Percentiles rank a stretch among this genome's conserved stretches.
phyloP scores from a whole-genome alignment of 352 stramenopile species.

The Phytophthora europaea region DNA sequence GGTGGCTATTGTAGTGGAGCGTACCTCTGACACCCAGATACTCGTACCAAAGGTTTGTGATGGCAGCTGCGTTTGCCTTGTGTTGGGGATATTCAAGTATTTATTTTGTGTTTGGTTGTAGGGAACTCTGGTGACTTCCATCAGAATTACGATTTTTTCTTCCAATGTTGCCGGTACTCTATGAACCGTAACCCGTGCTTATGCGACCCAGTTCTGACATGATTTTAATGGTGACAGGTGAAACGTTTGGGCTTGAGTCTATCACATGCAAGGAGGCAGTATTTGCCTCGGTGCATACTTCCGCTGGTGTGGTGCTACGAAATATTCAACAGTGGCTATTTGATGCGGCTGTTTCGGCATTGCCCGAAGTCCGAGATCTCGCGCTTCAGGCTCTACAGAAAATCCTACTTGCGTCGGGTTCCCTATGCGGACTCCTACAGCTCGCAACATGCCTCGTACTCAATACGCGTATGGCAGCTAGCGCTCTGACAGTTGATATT shows the following conservation, averaged over 20 bases:
- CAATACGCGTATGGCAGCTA: slow-evolving; percentile 42
- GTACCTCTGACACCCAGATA: slow-evolving; percentile 38
- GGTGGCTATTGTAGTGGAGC: slow-evolving; percentile 55
- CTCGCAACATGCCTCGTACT: slow-evolving; percentile 72
- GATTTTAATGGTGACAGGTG: slow-evolving; percentile 26
- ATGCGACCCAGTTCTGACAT: slow-evolving; percentile 8
- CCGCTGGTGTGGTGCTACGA: slow-evolving; percentile 59
- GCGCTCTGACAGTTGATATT: slow-evolving; percentile 21
- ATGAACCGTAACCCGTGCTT: too few species aligned
- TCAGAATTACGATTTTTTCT: slow-evolving; percentile 63
- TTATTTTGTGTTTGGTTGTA: slow-evolving; percentile 19
- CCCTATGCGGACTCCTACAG: slow-evolving; percentile 80
- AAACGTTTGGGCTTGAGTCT: slow-evolving; percentile 62
- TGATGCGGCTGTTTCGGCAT: slow-evolving; percentile 59
- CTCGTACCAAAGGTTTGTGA: slow-evolving; percentile 58
- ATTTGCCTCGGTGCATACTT: slow-evolving; percentile 54
- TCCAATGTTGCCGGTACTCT: slow-evolving; percentile 31
- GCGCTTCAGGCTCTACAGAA: slow-evolving; percentile 69
- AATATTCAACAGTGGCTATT: slow-evolving; percentile 81
- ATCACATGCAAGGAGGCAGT: slow-evolving; percentile 65
- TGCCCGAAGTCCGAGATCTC: slow-evolving; percentile 63
- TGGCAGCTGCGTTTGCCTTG: background rate
- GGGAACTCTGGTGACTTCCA: slow-evolving; percentile 42
- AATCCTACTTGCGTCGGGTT: slow-evolving; percentile 79
- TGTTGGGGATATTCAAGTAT: background rate